Conservation (phyloP, 2,329 filamentous ascomycete species). For the Fusarium incarnatum region DNA sequence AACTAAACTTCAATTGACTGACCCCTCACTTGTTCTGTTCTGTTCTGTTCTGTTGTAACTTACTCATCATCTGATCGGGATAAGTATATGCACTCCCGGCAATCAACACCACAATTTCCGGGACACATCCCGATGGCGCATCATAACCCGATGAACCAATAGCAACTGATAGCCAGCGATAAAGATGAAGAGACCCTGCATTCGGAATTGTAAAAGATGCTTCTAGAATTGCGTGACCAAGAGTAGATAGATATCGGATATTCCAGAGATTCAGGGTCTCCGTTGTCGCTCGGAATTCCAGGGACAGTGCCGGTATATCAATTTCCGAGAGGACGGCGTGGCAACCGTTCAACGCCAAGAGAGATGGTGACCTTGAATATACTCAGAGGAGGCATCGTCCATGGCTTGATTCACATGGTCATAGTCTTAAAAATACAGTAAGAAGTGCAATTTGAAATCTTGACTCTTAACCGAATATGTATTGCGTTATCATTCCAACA, state of each 20-base stretch:
- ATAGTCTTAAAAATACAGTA: neutral
- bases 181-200: conserved; percentile 2
- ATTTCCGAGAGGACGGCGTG: neutral
- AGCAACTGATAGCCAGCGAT: neutral
- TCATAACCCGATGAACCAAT: neutral
- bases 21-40: conserved; percentile 2
- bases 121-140: conserved; percentile 24
- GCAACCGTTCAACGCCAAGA: neutral
- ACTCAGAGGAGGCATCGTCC: neutral
- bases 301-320: neutral
- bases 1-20: neutral
- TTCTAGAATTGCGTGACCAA: conserved; percentile 8
- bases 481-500: neutral
- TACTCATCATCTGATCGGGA: conserved; percentile 39
- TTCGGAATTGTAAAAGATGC: conserved; percentile 1
- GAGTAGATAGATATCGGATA: no score
- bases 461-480: neutral
- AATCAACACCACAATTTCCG: conserved; percentile 7
- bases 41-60: neutral
- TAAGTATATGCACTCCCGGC: conserved; percentile 7
- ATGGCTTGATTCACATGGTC: neutral
- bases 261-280: neutral
- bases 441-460: neutral
- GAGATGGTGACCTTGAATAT: neutral
- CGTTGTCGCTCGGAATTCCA: neutral